Evolutionary conservation across 768 basidiomycete genomes (phyloP).

Genomic region (Symmetrospora coprosmae): DNA sequence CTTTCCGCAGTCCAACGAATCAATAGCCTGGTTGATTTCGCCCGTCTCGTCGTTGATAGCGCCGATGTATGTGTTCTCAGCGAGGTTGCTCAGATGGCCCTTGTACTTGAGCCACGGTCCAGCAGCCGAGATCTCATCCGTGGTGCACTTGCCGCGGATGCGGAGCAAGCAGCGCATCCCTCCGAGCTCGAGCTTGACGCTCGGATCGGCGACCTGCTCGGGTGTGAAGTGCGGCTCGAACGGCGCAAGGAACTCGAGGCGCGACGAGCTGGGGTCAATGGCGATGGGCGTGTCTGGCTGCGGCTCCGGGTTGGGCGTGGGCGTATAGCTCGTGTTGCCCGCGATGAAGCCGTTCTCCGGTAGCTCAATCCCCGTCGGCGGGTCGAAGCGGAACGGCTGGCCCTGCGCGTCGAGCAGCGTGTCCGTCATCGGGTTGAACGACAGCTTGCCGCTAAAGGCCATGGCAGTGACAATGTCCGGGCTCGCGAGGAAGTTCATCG

Average conservation of each 20-base stretch:
- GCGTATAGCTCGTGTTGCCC: slow-evolving; percentile 56
- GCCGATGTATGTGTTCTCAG: slow-evolving; percentile 77
- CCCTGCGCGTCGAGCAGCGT: slow-evolving; percentile 54
- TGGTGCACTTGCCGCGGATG: slow-evolving; percentile 96
- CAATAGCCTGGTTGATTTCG: slow-evolving; percentile 79
- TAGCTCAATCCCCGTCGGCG: slow-evolving; percentile 72
- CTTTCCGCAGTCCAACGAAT: slow-evolving; percentile 46
- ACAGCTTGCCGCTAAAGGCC: slow-evolving; percentile 78
- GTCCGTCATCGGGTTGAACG: slow-evolving; percentile 86
- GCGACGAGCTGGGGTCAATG: slow-evolving; percentile 62
- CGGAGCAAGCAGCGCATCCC: slow-evolving; percentile 70
- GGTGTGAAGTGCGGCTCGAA: slow-evolving; percentile 61
- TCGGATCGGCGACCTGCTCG: slow-evolving; percentile 30
- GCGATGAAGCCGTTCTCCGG: slow-evolving; percentile 65
- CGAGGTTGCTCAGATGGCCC: slow-evolving; percentile 88
- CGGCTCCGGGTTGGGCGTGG: slow-evolving; percentile 56
- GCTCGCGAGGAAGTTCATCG: slow-evolving; percentile 84
- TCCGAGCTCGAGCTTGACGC: slow-evolving; percentile 55
- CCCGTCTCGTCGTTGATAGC: slow-evolving; percentile 74
- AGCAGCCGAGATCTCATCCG: slow-evolving; percentile 95
- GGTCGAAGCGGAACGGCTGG: slow-evolving; percentile 61
- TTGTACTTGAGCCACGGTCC: slow-evolving; percentile 99
- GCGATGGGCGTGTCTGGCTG: slow-evolving; percentile 60
- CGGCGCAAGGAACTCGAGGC: slow-evolving; percentile 73
- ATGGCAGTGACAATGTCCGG: slow-evolving; percentile 86